A percentile compares a stretch with the other conserved stretches of the same genome.
Conservation (phyloP, 2,329 filamentous ascomycete species). For the Proliferodiscus dingleyae region DNA sequence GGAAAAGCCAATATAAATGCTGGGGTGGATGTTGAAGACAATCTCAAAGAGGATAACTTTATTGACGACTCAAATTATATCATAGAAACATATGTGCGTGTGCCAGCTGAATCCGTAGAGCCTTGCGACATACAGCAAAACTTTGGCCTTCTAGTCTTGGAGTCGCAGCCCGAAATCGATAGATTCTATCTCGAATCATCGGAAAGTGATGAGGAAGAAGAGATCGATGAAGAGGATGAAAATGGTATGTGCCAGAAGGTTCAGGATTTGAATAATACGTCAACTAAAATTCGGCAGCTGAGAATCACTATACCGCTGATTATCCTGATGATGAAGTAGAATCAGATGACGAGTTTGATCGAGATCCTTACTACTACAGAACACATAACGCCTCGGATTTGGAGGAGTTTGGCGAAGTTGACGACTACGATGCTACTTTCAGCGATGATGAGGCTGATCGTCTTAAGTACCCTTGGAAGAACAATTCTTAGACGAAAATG, state of each 20-base stretch:
- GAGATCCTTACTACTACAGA: conserved; percentile 51
- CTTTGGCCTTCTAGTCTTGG: conserved; percentile 35
- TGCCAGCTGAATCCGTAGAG: conserved; percentile 48
- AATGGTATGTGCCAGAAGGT: conserved; percentile 45
- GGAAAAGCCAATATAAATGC: conserved; percentile 21
- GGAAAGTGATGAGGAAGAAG: conserved; percentile 59
- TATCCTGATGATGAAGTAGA: conserved; percentile 77
- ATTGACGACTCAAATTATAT: conserved; percentile 54
- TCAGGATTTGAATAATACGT: not conserved
- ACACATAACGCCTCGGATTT: conserved; percentile 33
- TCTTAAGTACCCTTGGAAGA: conserved; percentile 27
- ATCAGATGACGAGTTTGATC: conserved; percentile 61
- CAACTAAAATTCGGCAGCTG: conserved; percentile 47
- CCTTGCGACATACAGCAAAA: conserved; percentile 44
- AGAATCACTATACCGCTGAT: conserved; percentile 74
- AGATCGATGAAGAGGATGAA: conserved; percentile 60
- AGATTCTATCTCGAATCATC: conserved; percentile 55
- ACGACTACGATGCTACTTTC: conserved; percentile 22
- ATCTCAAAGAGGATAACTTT: conserved; percentile 38
- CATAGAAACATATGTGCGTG: conserved; percentile 59
- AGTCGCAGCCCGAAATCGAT: conserved; percentile 38
- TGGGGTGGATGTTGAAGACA: conserved; percentile 35
- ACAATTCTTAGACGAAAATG: conserved; percentile 13
- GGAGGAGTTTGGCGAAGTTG: conserved; percentile 28
- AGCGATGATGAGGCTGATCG: conserved; percentile 25